Conservation (phyloP, 2,329 filamentous ascomycete genomes). For the Diaporthe batatas region DNA sequence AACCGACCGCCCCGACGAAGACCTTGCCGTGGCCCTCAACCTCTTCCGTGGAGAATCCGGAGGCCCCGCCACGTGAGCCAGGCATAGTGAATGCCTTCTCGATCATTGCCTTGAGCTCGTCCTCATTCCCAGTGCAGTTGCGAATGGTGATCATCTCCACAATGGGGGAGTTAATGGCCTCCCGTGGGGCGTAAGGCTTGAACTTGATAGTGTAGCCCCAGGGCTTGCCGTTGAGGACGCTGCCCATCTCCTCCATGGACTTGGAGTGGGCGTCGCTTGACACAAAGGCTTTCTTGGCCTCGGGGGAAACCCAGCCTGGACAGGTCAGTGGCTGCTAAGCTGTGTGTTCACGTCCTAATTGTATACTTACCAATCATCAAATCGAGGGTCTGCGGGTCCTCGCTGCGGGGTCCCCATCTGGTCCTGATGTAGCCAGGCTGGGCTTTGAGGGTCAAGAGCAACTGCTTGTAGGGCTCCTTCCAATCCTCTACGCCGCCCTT, state of each 20-base stretch:
- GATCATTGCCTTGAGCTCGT: slow-evolving; percentile 44
- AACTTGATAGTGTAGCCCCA: slow-evolving; percentile 46
- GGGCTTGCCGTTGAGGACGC: slow-evolving; percentile 45
- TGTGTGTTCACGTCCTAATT: not conserved
- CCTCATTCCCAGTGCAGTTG: slow-evolving; percentile 56
- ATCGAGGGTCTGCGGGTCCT: slow-evolving; percentile 48
- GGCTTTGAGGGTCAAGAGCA: slow-evolving; percentile 48
- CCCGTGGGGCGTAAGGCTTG: slow-evolving; percentile 47
- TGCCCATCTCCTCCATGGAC: slow-evolving; percentile 43
- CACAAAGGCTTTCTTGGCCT: slow-evolving; percentile 45
- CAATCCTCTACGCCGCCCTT: slow-evolving; percentile 47
- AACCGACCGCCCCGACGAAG: slow-evolving; percentile 47
- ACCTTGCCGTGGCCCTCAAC: slow-evolving; percentile 44
- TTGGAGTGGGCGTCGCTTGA: slow-evolving; percentile 42
- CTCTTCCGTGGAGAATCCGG: slow-evolving; percentile 44
- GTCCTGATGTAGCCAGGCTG: slow-evolving; percentile 49
- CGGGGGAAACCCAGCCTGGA: slow-evolving; percentile 46
- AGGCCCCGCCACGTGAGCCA: slow-evolving; percentile 47
- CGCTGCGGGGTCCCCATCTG: slow-evolving; percentile 48
- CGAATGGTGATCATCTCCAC: slow-evolving; percentile 59
- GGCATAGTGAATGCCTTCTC: slow-evolving; percentile 43
- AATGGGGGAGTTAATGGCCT: slow-evolving; percentile 48
- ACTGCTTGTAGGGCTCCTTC: slow-evolving; percentile 48
- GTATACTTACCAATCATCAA: slow-evolving; percentile 45
- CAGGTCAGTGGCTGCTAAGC: not conserved